These are phyloP conservation scores for Immersiporthe knoxdaviesiana DNA, from an alignment of 2,329 filamentous ascomycete genomes.

Conservation along the genomic window DNA sequence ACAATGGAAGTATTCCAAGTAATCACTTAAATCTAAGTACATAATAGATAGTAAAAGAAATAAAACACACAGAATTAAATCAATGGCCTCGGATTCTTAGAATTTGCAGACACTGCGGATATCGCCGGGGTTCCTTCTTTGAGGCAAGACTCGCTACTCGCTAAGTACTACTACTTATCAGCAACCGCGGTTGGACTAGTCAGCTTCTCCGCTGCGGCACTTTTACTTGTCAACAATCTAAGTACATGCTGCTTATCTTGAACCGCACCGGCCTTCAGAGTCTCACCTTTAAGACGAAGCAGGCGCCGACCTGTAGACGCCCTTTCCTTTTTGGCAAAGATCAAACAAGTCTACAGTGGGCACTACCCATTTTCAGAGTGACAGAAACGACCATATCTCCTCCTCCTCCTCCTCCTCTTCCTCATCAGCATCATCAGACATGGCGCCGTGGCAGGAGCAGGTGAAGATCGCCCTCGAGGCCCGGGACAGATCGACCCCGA, in stretches of 20 bases:
- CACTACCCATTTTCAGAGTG: too few relatives aligned
- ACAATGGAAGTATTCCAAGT: too few relatives aligned
- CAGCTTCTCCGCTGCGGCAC: background rate
- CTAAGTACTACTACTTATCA: too few relatives aligned
- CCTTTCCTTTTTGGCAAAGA: too few relatives aligned
- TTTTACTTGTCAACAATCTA: too few relatives aligned
- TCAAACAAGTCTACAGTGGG: too few relatives aligned
- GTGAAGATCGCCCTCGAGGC: constrained; percentile 40
- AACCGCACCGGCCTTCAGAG: background rate
- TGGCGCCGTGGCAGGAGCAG: constrained; percentile 37
- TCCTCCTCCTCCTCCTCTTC: too few relatives aligned
- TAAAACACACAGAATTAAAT: background rate
- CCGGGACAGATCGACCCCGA: constrained; percentile 40
- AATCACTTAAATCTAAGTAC: too few relatives aligned
- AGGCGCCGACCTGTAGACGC: background rate
- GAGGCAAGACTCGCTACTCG: background rate
- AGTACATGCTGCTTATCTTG: background rate
- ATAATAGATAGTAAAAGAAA: too few relatives aligned
- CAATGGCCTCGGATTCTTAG: background rate
- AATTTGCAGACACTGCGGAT: background rate
- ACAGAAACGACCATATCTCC: background rate
- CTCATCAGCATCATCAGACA: background rate
- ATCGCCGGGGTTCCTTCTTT: background rate
- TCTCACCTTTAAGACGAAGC: background rate
- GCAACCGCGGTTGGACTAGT: background rate